Evolutionary conservation across 1,284 basidiomycete species (phyloP).

Genomic region (Moesziomyces antarcticus): DNA sequence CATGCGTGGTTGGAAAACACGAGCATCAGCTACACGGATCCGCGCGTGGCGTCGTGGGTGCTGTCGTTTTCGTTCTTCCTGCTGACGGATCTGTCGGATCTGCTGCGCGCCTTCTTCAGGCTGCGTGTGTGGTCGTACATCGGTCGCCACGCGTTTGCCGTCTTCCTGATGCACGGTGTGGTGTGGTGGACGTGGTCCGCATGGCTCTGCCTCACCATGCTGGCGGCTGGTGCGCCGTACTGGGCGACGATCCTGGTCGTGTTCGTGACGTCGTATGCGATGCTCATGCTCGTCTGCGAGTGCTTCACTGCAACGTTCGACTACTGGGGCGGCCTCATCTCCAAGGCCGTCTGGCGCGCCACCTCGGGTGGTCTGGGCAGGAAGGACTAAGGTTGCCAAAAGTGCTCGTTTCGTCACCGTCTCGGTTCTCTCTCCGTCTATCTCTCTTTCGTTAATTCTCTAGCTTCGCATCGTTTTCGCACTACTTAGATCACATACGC

Average conservation of each 20-base stretch:
- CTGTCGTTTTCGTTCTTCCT: conserved; percentile 58
- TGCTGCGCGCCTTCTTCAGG: conserved; percentile 56
- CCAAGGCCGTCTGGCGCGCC: conserved; percentile 55
- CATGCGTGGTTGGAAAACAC: conserved; percentile 26
- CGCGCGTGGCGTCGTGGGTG: conserved; percentile 42
- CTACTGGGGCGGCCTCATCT: conserved; percentile 53
- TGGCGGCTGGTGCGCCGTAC: conserved; percentile 48
- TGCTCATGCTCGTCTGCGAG: conserved; percentile 48
- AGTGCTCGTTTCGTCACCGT: background rate
- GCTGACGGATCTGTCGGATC: conserved; percentile 51
- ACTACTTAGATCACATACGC: background rate
- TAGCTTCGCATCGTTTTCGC: conserved; percentile 1
- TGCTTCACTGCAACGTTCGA: conserved; percentile 60
- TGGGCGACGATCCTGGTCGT: conserved; percentile 58
- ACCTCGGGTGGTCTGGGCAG: conserved; percentile 53
- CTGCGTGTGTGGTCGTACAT: conserved; percentile 55
- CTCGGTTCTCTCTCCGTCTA: background rate
- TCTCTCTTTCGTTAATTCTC: background rate
- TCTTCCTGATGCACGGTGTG: conserved; percentile 60
- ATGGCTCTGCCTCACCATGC: conserved; percentile 52
- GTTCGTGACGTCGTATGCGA: conserved; percentile 49
- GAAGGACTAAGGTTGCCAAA: conserved; percentile 9
- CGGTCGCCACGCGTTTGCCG: conserved; percentile 54
- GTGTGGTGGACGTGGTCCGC: conserved; percentile 60
- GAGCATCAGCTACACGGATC: conserved; percentile 42